A percentile compares a stretch with the other conserved stretches of the same genome.
Evolutionary conservation across 2,329 filamentous ascomycete species (phyloP).

Genomic region (Aureobasidium sp.): DNA sequence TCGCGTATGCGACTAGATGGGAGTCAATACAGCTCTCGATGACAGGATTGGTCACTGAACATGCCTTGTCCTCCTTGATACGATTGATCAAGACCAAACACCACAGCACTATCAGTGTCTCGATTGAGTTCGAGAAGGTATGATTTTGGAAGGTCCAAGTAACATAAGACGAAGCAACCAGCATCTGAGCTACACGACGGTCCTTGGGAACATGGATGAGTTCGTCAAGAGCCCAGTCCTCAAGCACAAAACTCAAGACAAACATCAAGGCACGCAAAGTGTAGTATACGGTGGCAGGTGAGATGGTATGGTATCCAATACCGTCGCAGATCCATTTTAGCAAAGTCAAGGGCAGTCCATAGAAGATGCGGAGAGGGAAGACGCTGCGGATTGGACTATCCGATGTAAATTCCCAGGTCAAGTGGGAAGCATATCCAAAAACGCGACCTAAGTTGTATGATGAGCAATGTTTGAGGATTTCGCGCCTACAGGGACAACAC

Average conservation of each 20-base stretch:
- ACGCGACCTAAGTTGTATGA: slow-evolving; percentile 61
- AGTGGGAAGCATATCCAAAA: slow-evolving; percentile 80
- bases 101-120: slow-evolving; percentile 90
- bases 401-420: slow-evolving; percentile 94
- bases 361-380: slow-evolving; percentile 92
- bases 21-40: not conserved
- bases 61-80: slow-evolving; percentile 68
- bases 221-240: slow-evolving; percentile 96
- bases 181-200: slow-evolving; percentile 64
- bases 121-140: slow-evolving; percentile 95
- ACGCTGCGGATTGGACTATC: slow-evolving; percentile 85
- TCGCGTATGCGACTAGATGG: slow-evolving; percentile 59
- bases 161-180: slow-evolving; percentile 93
- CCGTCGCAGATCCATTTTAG: slow-evolving; percentile 89
- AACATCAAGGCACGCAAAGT: slow-evolving; percentile 86
- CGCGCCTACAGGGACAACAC: slow-evolving; percentile 30
- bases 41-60: not conserved
- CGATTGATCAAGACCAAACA: slow-evolving; percentile 84
- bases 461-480: not conserved
- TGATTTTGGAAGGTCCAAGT: slow-evolving; percentile 99
- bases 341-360: slow-evolving; percentile 87
- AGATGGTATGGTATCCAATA: slow-evolving; percentile 67
- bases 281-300: slow-evolving; percentile 85
- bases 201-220: slow-evolving; percentile 66
- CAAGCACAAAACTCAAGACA: slow-evolving; percentile 85